phyloP scores from a whole-genome alignment of 768 basidiomycete genomes.

The Daedaleopsis nitida region DNA sequence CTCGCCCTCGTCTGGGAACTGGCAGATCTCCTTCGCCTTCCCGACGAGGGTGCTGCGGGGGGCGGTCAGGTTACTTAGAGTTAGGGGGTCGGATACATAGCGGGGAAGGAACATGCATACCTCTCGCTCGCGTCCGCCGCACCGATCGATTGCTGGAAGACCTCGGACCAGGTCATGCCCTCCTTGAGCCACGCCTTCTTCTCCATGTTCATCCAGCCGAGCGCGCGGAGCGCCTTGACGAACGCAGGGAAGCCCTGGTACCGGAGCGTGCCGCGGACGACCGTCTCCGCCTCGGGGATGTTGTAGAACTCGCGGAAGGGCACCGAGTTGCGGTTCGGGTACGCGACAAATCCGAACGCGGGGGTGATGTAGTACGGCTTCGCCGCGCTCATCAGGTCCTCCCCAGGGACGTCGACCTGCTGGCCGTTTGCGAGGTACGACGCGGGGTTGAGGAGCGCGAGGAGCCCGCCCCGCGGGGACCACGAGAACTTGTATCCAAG shows the following conservation, averaged over 20 bases:
- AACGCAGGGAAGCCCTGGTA: conserved; percentile 98
- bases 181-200: conserved; percentile 78
- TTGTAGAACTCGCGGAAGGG: conserved; percentile 90
- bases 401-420: conserved; percentile 67
- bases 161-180: conserved; percentile 80
- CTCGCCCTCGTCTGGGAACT: conserved; percentile 74
- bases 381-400: conserved; percentile 87
- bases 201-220: conserved; percentile 82
- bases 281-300: conserved; percentile 92
- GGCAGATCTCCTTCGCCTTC: conserved; percentile 67
- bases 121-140: conserved; percentile 69
- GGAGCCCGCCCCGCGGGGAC: conserved; percentile 94
- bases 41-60: conserved; percentile 65
- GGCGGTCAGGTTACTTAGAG: not conserved
- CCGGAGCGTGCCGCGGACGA: conserved; percentile 90
- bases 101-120: conserved; percentile 37
- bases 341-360: conserved; percentile 94
- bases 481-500: conserved; percentile 99
- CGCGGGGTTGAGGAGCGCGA: conserved; percentile 90
- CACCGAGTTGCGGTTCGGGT: conserved; percentile 94
- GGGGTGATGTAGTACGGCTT: conserved; percentile 95
- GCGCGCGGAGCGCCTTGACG: conserved; percentile 80
- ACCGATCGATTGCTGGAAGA: conserved; percentile 73
- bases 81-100: not conserved
- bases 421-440: conserved; percentile 73